phyloP scores from a whole-genome alignment of 495 filamentous ascomycete species.

The Elaphomyces granulatus region DNA sequence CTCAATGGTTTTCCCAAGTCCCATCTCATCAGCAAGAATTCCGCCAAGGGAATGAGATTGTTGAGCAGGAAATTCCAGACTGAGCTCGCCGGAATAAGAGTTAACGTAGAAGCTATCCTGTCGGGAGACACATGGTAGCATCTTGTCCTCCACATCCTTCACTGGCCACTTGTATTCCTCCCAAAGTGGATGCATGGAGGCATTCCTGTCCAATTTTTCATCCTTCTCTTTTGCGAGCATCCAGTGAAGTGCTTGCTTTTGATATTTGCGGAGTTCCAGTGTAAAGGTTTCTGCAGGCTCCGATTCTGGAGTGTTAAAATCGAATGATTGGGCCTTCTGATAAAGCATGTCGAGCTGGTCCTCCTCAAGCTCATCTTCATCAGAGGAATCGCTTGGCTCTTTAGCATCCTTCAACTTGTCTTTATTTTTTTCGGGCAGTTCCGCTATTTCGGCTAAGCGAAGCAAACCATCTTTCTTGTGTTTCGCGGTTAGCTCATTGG shows the following conservation, averaged over 20 bases:
- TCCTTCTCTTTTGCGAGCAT: slow-evolving; percentile 89
- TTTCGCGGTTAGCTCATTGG: slow-evolving; percentile 60
- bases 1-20: slow-evolving; percentile 89
- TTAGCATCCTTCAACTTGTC: slow-evolving; percentile 27
- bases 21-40: slow-evolving; percentile 87
- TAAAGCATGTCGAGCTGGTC: slow-evolving; percentile 91
- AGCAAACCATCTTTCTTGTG: slow-evolving; percentile 71
- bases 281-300: slow-evolving; percentile 69
- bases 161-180: slow-evolving; percentile 86
- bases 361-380: slow-evolving; percentile 82
- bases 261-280: slow-evolving; percentile 79
- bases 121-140: slow-evolving; percentile 44
- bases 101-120: slow-evolving; percentile 82
- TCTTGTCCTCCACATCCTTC: slow-evolving; percentile 74
- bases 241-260: slow-evolving; percentile 91
- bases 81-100: slow-evolving; percentile 88
- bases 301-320: slow-evolving; percentile 78
- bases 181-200: slow-evolving; percentile 95
- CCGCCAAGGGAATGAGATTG: slow-evolving; percentile 92
- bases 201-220: slow-evolving; percentile 44
- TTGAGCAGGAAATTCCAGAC: slow-evolving; percentile 81
- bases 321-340: slow-evolving; percentile 91
- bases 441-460: slow-evolving; percentile 70
- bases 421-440: slow-evolving; percentile 60
- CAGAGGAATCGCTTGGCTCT: slow-evolving; percentile 34